Base-by-base conservation (phyloP, 2,329 filamentous ascomycete genomes). In the Botrytis medusae region DNA sequence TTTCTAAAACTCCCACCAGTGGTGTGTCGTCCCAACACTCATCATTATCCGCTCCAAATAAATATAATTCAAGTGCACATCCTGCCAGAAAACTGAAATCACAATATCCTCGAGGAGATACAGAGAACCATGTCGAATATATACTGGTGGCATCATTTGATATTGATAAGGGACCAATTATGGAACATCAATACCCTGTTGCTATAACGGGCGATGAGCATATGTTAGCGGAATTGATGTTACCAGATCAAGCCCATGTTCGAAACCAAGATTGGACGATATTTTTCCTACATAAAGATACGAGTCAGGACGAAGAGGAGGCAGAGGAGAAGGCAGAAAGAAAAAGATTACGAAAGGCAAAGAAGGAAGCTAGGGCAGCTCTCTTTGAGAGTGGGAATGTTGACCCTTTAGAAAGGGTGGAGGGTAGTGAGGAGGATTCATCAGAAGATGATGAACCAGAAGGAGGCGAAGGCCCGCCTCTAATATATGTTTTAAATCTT, bases 251-350 rank as follows among this genome's bases (percentile, higher is more conserved):
- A 83, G 94, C 95, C 34, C 96, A 99, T 83, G 90, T 96, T 75
- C 90, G 96, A 57, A 95, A 93, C 80, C 95, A 98, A 83, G 96
- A 99, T 82, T 99, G 96, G 96, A 99, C 96, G 60, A 97, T 98
- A 72, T 99, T 99, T 85, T 99, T 99, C 81, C 82, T 99, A 73
- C 96, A 99, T 84, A 98, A 98, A 82, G 96, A 99, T 82, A 93
- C 91, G 5, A 95, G 90, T 74, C 90, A 92, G 69, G 91, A 93
- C 74, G 93, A 95, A 73, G 95, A 97, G 74, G 92, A 94, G 44
- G 88, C 90, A 73, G 92, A 93, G 78, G 86, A 86, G 57, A 91
- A 88, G 76, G 84, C 86, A 79, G 85, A 86, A 77, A 84, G 87
- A 78, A 85, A 81, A 72, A 84, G 83, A 77, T 83, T 83, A 80